Base-by-base conservation (phyloP, 768 basidiomycete genomes). In the Boletus patriciae region DNA sequence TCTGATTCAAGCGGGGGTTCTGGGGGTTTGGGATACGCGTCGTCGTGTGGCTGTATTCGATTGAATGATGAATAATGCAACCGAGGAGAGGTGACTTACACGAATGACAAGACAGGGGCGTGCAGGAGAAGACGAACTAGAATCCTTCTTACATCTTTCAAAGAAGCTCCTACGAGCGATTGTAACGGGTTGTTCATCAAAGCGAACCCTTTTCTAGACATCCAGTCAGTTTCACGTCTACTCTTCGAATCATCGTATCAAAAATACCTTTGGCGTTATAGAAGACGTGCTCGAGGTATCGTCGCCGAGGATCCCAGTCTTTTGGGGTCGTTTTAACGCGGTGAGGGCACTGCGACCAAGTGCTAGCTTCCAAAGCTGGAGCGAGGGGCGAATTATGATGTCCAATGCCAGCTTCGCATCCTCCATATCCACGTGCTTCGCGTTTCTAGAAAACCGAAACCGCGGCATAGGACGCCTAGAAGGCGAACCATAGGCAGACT, bases 91-190 rank as follows among this genome's bases (percentile, higher is more conserved):
- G 33, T 3, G 23, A 61, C 70, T 13, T 42, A 71, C 70, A 18
- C 69, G 62, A 21, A 62, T 34, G 11, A 70, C 50, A 6, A 71
- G 69, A 55, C 70, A 71, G n/a, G 71, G 65, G 1, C 71, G 71
- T 27, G 52, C 38, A 48, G 61, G 65, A 45, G 65, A 62, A 45
- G 65, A 62, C 29, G 58, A 51, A 27, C 4, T 16, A 21, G 54
- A 55, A 31, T 61, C 53, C 21, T 46, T 59, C 21, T 50, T 62
- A 19, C 38, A 58, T 33, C 56, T 58, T 8, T 52, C 62, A 6
- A 71, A 59, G 44, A 69, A 62, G 21, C 52, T 7, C 27, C 18
- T 66, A 8, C 56, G 59, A 10, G 62, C 58, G 36, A 69, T 65
- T 36, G 66, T 61, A 19, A 64, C 38, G n/a, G 70, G 71, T 13